phyloP scores from a whole-genome alignment of 169 alveolate genomes.

The Plasmodium reichenowi region DNA sequence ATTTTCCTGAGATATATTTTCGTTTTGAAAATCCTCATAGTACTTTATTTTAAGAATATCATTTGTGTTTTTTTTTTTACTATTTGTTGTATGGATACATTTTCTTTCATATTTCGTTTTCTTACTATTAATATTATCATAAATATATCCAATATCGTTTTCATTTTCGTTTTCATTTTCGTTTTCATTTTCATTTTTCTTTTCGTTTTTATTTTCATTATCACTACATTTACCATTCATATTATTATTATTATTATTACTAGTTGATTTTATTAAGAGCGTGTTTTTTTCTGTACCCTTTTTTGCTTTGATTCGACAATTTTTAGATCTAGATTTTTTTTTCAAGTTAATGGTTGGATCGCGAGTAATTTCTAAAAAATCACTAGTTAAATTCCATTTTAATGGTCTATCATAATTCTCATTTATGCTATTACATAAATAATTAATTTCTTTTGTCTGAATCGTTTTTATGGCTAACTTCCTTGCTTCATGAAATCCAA shows the following conservation, averaged over 20 bases:
- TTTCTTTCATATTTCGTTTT: slow-evolving; percentile 26
- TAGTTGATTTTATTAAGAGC: no score
- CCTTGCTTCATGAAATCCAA: slow-evolving; percentile 87
- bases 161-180: no score
- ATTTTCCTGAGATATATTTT: neutral
- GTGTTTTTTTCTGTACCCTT: slow-evolving; percentile 1
- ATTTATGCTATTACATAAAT: slow-evolving; percentile 52
- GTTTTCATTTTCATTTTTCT: no score
- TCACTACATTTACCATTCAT: no score
- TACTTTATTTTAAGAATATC: no score
- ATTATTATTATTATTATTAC: no score
- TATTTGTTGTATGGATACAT: slow-evolving; percentile 11
- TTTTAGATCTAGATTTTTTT: slow-evolving; percentile 49
- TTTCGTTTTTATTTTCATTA: no score
- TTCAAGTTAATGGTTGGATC: slow-evolving; percentile 62
- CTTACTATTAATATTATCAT: slow-evolving; percentile 3
- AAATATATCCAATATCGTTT: no score
- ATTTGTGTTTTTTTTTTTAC: neutral
- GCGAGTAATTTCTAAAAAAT: slow-evolving; percentile 49
- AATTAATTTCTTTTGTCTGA: slow-evolving; percentile 72
- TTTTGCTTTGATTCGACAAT: slow-evolving; percentile 49
- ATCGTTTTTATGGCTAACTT: slow-evolving; percentile 85
- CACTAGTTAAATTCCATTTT: slow-evolving; percentile 51
- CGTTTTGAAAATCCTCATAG: no score
- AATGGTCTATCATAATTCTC: slow-evolving; percentile 48